These are phyloP conservation scores for Lepidium didymum DNA, from an alignment of 345 rosid genomes.

Conservation along the genomic window DNA sequence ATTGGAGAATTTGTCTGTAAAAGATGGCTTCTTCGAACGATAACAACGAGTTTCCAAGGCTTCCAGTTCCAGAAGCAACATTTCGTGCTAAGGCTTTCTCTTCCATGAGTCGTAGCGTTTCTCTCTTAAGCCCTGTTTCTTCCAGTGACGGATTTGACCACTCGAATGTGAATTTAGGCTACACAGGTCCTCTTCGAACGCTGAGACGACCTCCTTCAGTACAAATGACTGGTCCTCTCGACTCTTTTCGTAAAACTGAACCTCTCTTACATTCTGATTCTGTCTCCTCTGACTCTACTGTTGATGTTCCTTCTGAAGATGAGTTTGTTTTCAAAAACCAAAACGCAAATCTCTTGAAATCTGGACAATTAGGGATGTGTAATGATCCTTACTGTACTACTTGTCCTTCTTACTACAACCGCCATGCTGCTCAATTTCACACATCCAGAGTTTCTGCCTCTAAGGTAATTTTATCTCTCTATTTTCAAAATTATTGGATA, in stretches of 20 bases:
- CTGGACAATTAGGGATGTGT: slow-evolving; percentile 82
- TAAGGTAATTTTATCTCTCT: slow-evolving; percentile 24
- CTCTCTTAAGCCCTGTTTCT: slow-evolving; percentile 45
- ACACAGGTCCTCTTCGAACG: slow-evolving; percentile 75
- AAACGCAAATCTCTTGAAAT: slow-evolving; percentile 65
- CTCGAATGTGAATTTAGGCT: slow-evolving; percentile 42
- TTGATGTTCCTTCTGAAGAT: slow-evolving; percentile 17
- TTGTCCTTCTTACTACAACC: slow-evolving; percentile 62
- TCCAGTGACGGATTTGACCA: slow-evolving; percentile 41
- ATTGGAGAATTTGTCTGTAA: background rate
- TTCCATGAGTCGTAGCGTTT: slow-evolving; percentile 48
- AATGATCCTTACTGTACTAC: slow-evolving; percentile 87
- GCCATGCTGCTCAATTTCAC: slow-evolving; percentile 30
- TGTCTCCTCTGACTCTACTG: background rate
- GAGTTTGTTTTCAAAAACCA: slow-evolving; percentile 42
- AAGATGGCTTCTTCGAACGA: slow-evolving; percentile 7
- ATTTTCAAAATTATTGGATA: background rate
- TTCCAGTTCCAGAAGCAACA: slow-evolving; percentile 6
- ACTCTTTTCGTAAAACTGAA: slow-evolving; percentile 30
- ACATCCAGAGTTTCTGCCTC: slow-evolving; percentile 37
- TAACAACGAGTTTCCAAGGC: slow-evolving; percentile 4
- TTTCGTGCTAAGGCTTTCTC: slow-evolving; percentile 30
- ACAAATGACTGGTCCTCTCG: slow-evolving; percentile 70
- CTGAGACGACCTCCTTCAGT: slow-evolving; percentile 41
- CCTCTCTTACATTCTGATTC: slow-evolving; percentile 17